phyloP scores from a whole-genome alignment of 371 early-diverging fungal genomes.

The Mucor plumbeus region DNA sequence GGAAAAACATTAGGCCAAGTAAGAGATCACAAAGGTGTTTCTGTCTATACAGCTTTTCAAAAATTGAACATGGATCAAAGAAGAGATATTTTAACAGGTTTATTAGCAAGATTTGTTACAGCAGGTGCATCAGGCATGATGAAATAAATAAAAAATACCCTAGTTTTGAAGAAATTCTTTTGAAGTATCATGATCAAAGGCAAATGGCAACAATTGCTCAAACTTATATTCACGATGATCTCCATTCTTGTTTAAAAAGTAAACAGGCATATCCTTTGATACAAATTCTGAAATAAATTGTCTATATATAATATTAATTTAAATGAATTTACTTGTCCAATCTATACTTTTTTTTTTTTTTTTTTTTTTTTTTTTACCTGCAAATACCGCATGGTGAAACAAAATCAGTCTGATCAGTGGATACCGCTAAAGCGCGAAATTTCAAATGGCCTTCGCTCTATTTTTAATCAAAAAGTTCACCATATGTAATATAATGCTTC shows the following conservation, averaged over 20 bases:
- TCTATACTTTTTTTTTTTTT: not conserved
- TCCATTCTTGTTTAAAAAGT: slow-evolving; percentile 60
- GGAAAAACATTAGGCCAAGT: slow-evolving; percentile 37
- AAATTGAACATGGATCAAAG: slow-evolving; percentile 36
- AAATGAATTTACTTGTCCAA: not conserved
- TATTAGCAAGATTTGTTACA: slow-evolving; percentile 45
- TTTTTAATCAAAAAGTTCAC: not conserved
- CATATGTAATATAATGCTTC: not conserved
- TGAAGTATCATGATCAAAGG: slow-evolving; percentile 64
- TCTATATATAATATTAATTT: slow-evolving; percentile 29
- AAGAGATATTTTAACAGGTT: slow-evolving; percentile 44
- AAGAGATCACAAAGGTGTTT: slow-evolving; percentile 45
- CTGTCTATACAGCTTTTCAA: slow-evolving; percentile 54
- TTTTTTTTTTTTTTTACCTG: slow-evolving; percentile 48
- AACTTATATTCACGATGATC: slow-evolving; percentile 52
- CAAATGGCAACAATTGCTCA: slow-evolving; percentile 64
- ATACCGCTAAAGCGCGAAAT: slow-evolving; percentile 71
- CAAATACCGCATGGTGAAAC: slow-evolving; percentile 84
- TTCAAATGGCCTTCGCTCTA: slow-evolving; percentile 73
- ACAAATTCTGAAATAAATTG: slow-evolving; percentile 86
- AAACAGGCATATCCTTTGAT: slow-evolving; percentile 59
- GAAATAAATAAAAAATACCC: slow-evolving; percentile 32
- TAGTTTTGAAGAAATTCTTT: slow-evolving; percentile 19
- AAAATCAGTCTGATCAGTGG: slow-evolving; percentile 60
- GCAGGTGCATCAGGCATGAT: slow-evolving; percentile 50